Base-by-base conservation (phyloP, 352 stramenopile genomes). In the Peronospora farinosa region DNA sequence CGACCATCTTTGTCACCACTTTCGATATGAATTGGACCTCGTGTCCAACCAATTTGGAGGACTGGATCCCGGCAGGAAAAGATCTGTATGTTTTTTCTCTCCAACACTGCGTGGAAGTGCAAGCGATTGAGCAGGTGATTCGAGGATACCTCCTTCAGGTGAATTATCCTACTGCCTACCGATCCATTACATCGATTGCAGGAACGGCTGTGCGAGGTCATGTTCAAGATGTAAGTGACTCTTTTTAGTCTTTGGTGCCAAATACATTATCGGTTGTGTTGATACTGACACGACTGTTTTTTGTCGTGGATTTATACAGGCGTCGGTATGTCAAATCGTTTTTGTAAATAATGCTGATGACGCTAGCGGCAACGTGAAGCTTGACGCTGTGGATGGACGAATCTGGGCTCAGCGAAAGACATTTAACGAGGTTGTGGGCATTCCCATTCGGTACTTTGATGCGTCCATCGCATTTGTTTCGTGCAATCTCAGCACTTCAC, bases 301-400 rank as follows among this genome's bases (percentile, higher is more conserved):
- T 17, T 53, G 23, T 17, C 40, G 21, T 55, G 8, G 16, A 17
- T 50, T 25, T 40, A 30, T 7, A 19, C 57, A 90, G 73, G 78
- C 78, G 7, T 67, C 69, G 0, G 74, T 91, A 13, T 89, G 81
- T 51, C 79, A 93, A 58, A 86, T 93, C 40, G 69, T 93, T 7
- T 93, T 93, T 59, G 78, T 90, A 40, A 90, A 90, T 65, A 81
- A 86, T 44, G 77, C 78, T 1, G 82, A 93, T 45, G 79, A 90
- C 16, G 67, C 75, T 5, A 89, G 78, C 40, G 82, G 82, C 7
- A 93, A 90, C 43, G 82, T 90, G 8, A 68, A 80, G 33, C 83
- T 91, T 39, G 72, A 86, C 46, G 71, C 74, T 0, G 68, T 59
- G 0, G 74, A 89, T 40, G 78, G 77, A 8, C 78, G 74, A 8